Evolutionary conservation across 106 monocot species (phyloP).

Genomic region (Allium fistulosum): DNA sequence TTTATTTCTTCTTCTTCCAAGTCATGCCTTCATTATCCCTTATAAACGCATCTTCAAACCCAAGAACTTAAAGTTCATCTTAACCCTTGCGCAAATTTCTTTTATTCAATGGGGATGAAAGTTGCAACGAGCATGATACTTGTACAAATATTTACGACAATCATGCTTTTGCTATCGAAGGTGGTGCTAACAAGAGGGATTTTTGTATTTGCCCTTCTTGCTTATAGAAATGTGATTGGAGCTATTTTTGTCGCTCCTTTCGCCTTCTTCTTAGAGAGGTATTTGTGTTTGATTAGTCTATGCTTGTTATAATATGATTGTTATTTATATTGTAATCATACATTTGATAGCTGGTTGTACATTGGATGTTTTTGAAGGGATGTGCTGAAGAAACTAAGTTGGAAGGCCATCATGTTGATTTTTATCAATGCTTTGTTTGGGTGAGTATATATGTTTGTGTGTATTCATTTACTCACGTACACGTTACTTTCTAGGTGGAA

Average conservation of each 20-base stretch:
- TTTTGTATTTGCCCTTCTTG: conserved; percentile 24
- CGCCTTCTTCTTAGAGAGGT: conserved; percentile 33
- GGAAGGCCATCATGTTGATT: conserved; percentile 24
- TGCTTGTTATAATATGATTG: background rate
- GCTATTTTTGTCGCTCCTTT: conserved; percentile 25
- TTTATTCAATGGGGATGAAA: background rate
- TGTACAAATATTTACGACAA: conserved; percentile 10
- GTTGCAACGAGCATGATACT: conserved; percentile 12
- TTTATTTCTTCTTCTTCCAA: no score
- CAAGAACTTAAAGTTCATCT: no score
- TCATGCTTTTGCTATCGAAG: conserved; percentile 14
- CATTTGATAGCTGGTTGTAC: no score
- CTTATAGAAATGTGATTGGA: conserved; percentile 24
- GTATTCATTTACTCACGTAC: background rate
- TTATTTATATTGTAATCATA: background rate
- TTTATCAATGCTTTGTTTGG: conserved; percentile 30
- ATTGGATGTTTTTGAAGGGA: conserved; percentile 9
- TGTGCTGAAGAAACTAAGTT: conserved; percentile 23
- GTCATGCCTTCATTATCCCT: no score
- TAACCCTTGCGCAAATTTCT: no score
- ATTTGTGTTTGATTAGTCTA: background rate
- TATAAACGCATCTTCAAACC: no score
- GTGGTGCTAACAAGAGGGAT: conserved; percentile 11
- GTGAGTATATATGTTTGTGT: conserved; percentile 7
- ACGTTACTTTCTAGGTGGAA: no score